phyloP scores from a whole-genome alignment of 768 basidiomycete species.

The Hypholoma sublateritium region DNA sequence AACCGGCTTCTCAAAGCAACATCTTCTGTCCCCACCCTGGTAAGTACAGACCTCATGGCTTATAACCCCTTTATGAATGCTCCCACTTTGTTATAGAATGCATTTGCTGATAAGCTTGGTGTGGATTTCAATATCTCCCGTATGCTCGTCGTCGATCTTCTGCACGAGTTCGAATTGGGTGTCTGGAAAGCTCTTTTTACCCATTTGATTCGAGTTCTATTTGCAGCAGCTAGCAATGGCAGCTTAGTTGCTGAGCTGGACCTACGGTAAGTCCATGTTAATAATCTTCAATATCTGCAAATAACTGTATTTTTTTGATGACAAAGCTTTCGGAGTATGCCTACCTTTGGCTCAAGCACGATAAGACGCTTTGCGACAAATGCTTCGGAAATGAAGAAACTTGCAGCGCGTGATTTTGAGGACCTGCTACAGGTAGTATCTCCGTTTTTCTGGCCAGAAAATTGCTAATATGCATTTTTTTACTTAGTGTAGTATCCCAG shows the following conservation, averaged over 20 bases:
- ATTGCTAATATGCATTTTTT: not conserved
- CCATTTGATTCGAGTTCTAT: slow-evolving; percentile 23
- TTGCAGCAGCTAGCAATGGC: not conserved
- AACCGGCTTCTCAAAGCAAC: slow-evolving; percentile 10
- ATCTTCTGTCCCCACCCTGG: slow-evolving; percentile 29
- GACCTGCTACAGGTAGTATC: slow-evolving; percentile 3
- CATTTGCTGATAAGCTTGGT: slow-evolving; percentile 1
- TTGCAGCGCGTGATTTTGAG: slow-evolving; percentile 8
- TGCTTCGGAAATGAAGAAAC: slow-evolving; percentile 10
- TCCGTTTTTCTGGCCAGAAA: not conserved
- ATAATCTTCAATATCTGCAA: not conserved
- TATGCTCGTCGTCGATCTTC: slow-evolving; percentile 6
- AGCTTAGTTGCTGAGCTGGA: not conserved
- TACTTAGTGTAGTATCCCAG: slow-evolving; percentile 33
- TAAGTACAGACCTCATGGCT: slow-evolving; percentile 12
- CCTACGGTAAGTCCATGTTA: slow-evolving; percentile 7
- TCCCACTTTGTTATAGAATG: not conserved
- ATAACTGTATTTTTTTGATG: not conserved
- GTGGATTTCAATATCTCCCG: not conserved
- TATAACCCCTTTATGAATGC: slow-evolving; percentile 3
- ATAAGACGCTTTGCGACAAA: slow-evolving; percentile 3
- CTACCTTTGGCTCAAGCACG: slow-evolving; percentile 21
- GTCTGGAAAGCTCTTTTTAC: slow-evolving; percentile 23
- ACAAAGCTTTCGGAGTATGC: slow-evolving; percentile 25
- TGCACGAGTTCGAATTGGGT: slow-evolving; percentile 6